Evolutionary conservation across 2,329 filamentous ascomycete species (phyloP).

Genomic region (Apiospora rasikravindrae): DNA sequence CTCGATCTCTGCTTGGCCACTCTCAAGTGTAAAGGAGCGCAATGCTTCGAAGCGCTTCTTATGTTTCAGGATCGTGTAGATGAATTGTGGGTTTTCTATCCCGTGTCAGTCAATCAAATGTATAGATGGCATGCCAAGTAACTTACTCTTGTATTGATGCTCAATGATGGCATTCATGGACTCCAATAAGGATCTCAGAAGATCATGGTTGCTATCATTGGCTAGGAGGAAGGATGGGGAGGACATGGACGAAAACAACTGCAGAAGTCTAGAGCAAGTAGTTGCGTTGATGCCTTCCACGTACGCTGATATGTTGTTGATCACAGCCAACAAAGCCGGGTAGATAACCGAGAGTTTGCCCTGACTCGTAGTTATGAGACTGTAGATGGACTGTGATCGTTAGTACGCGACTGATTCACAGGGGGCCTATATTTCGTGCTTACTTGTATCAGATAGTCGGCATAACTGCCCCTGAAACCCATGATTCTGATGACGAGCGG

Average conservation of each 20-base stretch:
- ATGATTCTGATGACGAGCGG: conserved; percentile 80
- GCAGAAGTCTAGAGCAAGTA: conserved; percentile 81
- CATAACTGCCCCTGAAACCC: conserved; percentile 88
- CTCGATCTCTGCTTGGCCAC: conserved; percentile 89
- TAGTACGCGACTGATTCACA: conserved; percentile 31
- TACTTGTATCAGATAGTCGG: conserved; percentile 90
- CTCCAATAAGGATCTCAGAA: conserved; percentile 83
- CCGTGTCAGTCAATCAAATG: conserved; percentile 26
- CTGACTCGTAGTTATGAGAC: conserved; percentile 87
- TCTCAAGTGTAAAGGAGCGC: conserved; percentile 87
- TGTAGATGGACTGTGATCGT: conserved; percentile 77
- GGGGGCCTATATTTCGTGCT: conserved; percentile 38
- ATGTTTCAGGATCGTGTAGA: conserved; percentile 80
- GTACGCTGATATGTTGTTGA: conserved; percentile 91
- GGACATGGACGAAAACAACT: conserved; percentile 91
- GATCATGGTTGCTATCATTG: conserved; percentile 86
- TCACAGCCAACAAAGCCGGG: conserved; percentile 86
- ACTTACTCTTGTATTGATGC: conserved; percentile 79
- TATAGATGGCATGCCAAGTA: too few relatives aligned
- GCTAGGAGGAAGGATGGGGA: conserved; percentile 89
- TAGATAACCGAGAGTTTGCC: conserved; percentile 91
- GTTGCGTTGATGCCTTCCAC: conserved; percentile 76
- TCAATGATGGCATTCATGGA: conserved; percentile 90
- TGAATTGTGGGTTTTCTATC: conserved; percentile 78
- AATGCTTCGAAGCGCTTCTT: conserved; percentile 84